phyloP scores from a whole-genome alignment of 805 yeast species.

The Candida ovalis region DNA sequence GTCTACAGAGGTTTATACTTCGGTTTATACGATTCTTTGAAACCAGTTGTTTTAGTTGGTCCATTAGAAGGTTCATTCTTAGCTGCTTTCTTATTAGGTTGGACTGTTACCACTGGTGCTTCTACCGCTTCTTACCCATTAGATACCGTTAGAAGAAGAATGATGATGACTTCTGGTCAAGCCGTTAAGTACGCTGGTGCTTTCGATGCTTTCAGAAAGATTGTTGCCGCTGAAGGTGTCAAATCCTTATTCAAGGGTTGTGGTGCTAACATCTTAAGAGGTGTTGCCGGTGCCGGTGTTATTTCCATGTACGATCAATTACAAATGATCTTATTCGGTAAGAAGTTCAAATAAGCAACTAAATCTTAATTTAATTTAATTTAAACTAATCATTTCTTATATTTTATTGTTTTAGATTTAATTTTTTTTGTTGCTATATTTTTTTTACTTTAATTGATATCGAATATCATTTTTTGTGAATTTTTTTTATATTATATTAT shows the following conservation, averaged over 20 bases:
- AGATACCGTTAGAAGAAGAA: slow-evolving; percentile 99
- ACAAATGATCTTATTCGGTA: slow-evolving; percentile 92
- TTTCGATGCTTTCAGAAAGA: slow-evolving; percentile 85
- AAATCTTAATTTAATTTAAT: slow-evolving; percentile 6
- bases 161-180: slow-evolving; percentile 99
- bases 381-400: neutral
- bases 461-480: neutral
- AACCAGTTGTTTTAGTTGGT: slow-evolving; percentile 93
- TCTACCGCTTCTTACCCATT: slow-evolving; percentile 98
- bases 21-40: slow-evolving; percentile 95
- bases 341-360: slow-evolving; percentile 71
- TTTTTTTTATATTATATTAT: neutral
- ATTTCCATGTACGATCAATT: slow-evolving; percentile 96
- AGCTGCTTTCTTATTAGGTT: slow-evolving; percentile 94
- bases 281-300: slow-evolving; percentile 99
- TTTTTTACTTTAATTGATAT: neutral
- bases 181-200: slow-evolving; percentile 96
- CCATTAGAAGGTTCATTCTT: slow-evolving; percentile 90
- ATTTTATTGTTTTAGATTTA: neutral
- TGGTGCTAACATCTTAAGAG: slow-evolving; percentile 99
- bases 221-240: slow-evolving; percentile 95
- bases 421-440: neutral
- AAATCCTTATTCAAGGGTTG: slow-evolving; percentile 95
- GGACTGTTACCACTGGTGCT: slow-evolving; percentile 98
- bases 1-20: slow-evolving; percentile 99